phyloP scores from a whole-genome alignment of 1,284 basidiomycete genomes.

The Tilletia walkeri region DNA sequence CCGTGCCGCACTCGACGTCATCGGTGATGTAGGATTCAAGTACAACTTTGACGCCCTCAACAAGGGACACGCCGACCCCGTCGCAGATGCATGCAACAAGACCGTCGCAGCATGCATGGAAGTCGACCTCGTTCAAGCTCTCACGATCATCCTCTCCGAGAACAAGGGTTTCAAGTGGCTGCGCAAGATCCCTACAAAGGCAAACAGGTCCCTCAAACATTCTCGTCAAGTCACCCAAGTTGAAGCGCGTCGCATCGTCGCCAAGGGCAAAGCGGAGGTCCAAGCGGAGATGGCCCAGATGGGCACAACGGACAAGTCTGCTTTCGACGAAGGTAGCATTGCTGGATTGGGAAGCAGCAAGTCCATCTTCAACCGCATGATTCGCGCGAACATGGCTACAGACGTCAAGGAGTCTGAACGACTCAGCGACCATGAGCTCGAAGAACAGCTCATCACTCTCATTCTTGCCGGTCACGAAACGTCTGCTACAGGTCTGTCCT shows the following conservation, averaged over 20 bases:
- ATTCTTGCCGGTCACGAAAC: conserved; percentile 80
- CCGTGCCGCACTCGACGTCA: conserved; percentile 44
- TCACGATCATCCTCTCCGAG: conserved; percentile 37
- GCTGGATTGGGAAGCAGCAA: conserved; percentile 20
- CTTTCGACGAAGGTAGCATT: conserved; percentile 11
- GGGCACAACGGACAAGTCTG: conserved; percentile 10
- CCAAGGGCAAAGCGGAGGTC: not conserved
- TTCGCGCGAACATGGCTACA: conserved; percentile 48
- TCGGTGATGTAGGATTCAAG: conserved; percentile 50
- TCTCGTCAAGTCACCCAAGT: not conserved
- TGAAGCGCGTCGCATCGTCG: conserved; percentile 4
- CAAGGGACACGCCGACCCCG: conserved; percentile 20
- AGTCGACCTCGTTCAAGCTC: conserved; percentile 28
- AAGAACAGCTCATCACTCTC: conserved; percentile 75
- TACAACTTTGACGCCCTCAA: conserved; percentile 35
- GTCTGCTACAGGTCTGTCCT: conserved; percentile 72
- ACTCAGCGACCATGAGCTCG: conserved; percentile 67
- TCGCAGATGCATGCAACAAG: conserved; percentile 10
- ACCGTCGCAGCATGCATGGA: conserved; percentile 20
- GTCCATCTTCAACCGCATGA: conserved; percentile 47
- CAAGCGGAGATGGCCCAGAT: conserved; percentile 3
- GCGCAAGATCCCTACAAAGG: conserved; percentile 36
- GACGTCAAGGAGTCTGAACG: conserved; percentile 58
- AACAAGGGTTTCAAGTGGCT: conserved; percentile 43
- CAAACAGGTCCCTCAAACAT: conserved; percentile 27